Conservation (phyloP, 257 asterid genomes). For the Lithospermum erythrorhizon region DNA sequence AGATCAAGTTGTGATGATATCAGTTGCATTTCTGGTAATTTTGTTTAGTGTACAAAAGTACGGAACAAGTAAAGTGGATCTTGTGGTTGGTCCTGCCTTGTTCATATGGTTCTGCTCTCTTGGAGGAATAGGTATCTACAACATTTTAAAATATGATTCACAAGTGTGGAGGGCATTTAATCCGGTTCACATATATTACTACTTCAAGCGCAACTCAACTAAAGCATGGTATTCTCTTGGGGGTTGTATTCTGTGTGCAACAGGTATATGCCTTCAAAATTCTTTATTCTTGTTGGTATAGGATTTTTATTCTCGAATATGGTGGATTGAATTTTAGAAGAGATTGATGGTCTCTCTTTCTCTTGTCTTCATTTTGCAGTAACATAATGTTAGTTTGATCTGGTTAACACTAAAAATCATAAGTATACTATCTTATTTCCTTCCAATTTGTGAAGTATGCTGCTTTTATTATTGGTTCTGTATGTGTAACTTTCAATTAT, state of each 20-base stretch:
- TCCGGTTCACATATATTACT: conserved; percentile 80
- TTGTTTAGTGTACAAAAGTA: conserved; percentile 92
- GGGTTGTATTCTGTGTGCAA: conserved; percentile 90
- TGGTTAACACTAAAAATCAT: too few relatives aligned
- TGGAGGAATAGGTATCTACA: conserved; percentile 88
- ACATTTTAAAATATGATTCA: conserved; percentile 72
- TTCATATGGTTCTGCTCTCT: conserved; percentile 95
- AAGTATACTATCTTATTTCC: neutral
- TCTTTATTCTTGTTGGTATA: neutral
- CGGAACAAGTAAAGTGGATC: conserved; percentile 95
- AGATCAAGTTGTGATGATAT: conserved; percentile 87
- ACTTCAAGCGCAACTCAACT: conserved; percentile 63
- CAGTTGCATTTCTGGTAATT: conserved; percentile 74
- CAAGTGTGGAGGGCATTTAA: conserved; percentile 70
- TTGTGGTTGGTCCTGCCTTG: conserved; percentile 94
- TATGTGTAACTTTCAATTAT: too few relatives aligned
- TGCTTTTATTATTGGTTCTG: neutral
- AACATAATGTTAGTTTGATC: too few relatives aligned
- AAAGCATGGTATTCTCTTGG: conserved; percentile 97
- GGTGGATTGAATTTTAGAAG: too few relatives aligned
- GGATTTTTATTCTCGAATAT: neutral
- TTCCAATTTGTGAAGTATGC: neutral
- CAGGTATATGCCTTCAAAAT: conserved; percentile 49
- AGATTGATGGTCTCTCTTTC: too few relatives aligned
- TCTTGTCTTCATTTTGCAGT: too few relatives aligned